Evolutionary conservation across 2,329 filamentous ascomycete species (phyloP), one percentile per base, ranked within the genome.

Genomic region (Colletotrichum musicola): DNA sequence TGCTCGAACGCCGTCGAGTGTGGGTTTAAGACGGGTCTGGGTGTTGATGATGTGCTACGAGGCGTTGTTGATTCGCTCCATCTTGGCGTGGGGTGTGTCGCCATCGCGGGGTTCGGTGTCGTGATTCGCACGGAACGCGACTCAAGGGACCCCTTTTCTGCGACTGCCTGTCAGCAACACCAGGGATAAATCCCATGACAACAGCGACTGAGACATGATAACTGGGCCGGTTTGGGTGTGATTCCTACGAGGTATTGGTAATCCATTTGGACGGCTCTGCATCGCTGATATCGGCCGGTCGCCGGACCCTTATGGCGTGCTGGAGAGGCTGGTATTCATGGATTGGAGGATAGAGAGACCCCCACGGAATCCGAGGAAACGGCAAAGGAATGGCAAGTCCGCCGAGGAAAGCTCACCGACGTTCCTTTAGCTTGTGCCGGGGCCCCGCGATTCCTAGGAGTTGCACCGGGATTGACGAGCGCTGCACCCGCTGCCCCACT

Each of bases 41-140:
- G 16, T 12, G 30, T 44, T 30, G 35, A 68, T 68, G 66, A 68
- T 68, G 66, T 68, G 66, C 66, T 68, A 50, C 50, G 42, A 56
- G 25, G 55, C 42, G 55, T 18, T 66, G 62, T 18, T 68, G 66
- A 68, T 68, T 68, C 62, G 66, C 50, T 44, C 56, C 22, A 46
- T 22, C 30, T 65, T 50, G 66, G 62, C 66, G 66, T 68, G 66
- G 66, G 66, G 62, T 35, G 62, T 68, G 66, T 68, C 66, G 66
- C 66, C 66, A 68, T 68, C 66, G 66, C 66, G 62, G 66, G 66
- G 66, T 53, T 44, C 55, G 38, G 62, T 68, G 66, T 68, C 66
- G 66, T 65, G 62, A 68, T 68, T 50, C 62, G 62, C 20, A 57
- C 56, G 42, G 30, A 30, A 14, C 49, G 44, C 62, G 53, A 50